Evolutionary conservation across 176 grass and related monocot species (phyloP), one percentile per base, ranked within the genome.

Genomic region (Chrysopogon serrulatus): DNA sequence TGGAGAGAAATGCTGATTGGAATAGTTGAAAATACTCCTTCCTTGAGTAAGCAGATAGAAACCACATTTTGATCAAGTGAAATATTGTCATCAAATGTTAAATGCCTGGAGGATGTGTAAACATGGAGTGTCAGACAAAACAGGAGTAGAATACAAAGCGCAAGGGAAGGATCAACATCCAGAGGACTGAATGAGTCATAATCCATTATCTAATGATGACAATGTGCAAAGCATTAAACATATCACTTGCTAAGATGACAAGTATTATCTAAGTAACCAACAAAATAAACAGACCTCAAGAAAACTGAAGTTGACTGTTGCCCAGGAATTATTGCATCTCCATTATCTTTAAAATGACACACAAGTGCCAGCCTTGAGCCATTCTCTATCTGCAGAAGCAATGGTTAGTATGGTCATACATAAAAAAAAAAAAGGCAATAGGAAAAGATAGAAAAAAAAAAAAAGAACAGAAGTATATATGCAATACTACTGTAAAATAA

Each of bases 21-120:
- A 85, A 77, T 84, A 74, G 94, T 96, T 85, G 94, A 93, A 91
- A 93, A 91, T 84, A 74, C 41, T 32, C 86, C 90, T 91, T 96
- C 88, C 80, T 93, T 86, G 57, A 93, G 75, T 75, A 96, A 88
- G 84, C 86, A 89, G 70, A 96, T 54, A 69, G 80, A 89, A 71
- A 96, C 94, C 19, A 71, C 35, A 66, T 57, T 87, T 59, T 88
- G 56, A 84, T 87, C 82, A 86, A 79, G 60, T 54, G 67, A 81
- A 48, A 17, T 62, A 53, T 93, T 85, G 86, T 88, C 79, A 80
- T 82, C 78, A 87, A 96, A 83, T 65, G 83, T 40, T 23, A 82
- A 68, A 59, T 91, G 77, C 83, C 94, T 96, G 59, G n/a, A 84
- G 65, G 71, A 71, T 76, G n/a, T 62, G 35, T 56, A 70, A 86